These are phyloP conservation scores for Carallia brachiata DNA, from an alignment of 345 rosid species.

Conservation along the genomic window DNA sequence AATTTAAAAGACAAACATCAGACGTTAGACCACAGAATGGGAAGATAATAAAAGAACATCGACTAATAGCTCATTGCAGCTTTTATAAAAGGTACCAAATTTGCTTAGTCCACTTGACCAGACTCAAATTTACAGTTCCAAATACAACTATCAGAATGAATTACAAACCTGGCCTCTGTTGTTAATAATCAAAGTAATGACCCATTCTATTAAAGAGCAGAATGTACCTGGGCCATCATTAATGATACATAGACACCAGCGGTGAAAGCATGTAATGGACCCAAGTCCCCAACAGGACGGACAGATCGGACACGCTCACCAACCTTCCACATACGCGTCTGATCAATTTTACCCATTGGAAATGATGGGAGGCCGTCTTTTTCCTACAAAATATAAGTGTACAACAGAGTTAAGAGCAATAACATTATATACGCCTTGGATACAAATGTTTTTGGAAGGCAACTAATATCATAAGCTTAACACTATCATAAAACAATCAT, in stretches of 20 bases:
- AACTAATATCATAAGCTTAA: not conserved
- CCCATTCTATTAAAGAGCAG: too few relatives aligned
- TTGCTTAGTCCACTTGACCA: too few relatives aligned
- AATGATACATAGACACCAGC: slow-evolving; percentile 88
- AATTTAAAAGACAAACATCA: not conserved
- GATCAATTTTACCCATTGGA: slow-evolving; percentile 96
- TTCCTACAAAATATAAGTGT: slow-evolving; percentile 41
- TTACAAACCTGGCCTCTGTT: too few relatives aligned
- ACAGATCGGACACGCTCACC: slow-evolving; percentile 72
- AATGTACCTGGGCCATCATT: slow-evolving; percentile 91
- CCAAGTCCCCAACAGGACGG: slow-evolving; percentile 71
- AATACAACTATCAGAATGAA: too few relatives aligned
- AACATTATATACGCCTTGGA: not conserved
- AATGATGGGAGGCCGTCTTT: slow-evolving; percentile 93
- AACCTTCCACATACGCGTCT: slow-evolving; percentile 95
- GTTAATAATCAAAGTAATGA: too few relatives aligned
- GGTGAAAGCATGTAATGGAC: slow-evolving; percentile 77
- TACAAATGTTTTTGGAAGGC: too few relatives aligned
- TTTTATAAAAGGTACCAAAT: too few relatives aligned
- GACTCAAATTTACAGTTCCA: too few relatives aligned
- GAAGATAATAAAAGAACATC: too few relatives aligned
- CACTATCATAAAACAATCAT: too few relatives aligned
- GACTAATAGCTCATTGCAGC: too few relatives aligned
- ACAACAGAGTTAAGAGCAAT: not conserved
- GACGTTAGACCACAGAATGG: too few relatives aligned